A percentile compares a stretch with the other conserved stretches of the same genome.
phyloP scores from a whole-genome alignment of 1,139 yeast genomes.

The Sugiyamaella pinicola region DNA sequence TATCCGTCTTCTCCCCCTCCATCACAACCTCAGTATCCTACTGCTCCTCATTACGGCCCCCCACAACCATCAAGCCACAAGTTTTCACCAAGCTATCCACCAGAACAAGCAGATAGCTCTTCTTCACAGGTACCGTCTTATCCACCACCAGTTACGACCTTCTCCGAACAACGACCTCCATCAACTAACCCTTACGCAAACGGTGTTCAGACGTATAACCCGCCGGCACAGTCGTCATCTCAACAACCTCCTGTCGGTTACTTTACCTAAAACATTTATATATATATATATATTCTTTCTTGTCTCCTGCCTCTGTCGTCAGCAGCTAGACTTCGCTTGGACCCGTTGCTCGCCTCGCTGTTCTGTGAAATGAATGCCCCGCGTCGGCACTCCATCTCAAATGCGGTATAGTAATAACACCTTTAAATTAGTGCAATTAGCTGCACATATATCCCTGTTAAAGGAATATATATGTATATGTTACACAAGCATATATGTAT shows the following conservation, averaged over 20 bases:
- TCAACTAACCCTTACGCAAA: conserved; percentile 17
- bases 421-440: too few species aligned
- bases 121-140: background rate
- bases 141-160: background rate
- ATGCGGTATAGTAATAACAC: too few species aligned
- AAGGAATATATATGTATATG: background rate
- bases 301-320: background rate
- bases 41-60: background rate
- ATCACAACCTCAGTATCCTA: conserved; percentile 5
- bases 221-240: conserved; percentile 11
- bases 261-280: conserved; percentile 1
- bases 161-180: conserved; percentile 12
- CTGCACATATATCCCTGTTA: too few species aligned
- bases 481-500: too few species aligned
- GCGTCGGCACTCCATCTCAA: too few species aligned
- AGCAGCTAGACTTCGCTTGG: background rate
- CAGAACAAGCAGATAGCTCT: background rate
- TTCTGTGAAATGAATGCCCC: too few species aligned
- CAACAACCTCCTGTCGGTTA: conserved; percentile 14
- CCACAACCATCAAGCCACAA: conserved; percentile 7
- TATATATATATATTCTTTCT: too few species aligned
- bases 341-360: background rate
- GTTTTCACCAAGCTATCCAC: background rate
- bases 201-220: conserved; percentile 18
- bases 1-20: background rate